These are phyloP conservation scores for Cairneyella variabilis DNA, from an alignment of 495 filamentous ascomycete genomes.

Conservation along the genomic window DNA sequence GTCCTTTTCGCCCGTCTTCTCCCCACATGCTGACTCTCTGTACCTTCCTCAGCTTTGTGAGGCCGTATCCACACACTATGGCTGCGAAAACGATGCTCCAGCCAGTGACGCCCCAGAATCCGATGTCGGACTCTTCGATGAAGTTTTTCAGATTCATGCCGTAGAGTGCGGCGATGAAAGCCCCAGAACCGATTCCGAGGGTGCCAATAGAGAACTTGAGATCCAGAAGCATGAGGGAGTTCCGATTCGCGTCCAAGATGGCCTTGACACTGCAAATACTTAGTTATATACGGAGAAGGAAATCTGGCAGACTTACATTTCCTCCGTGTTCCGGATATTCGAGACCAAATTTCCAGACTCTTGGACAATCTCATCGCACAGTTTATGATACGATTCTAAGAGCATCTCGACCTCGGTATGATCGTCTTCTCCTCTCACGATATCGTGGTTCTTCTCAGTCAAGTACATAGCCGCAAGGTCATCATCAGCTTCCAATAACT, in stretches of 20 bases:
- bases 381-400: slow-evolving; percentile 94
- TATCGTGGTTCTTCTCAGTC: slow-evolving; percentile 75
- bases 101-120: slow-evolving; percentile 71
- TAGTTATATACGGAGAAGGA: background rate
- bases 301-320: slow-evolving; percentile 64
- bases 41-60: slow-evolving; percentile 77
- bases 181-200: slow-evolving; percentile 84
- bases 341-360: slow-evolving; percentile 87
- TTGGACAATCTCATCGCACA: slow-evolving; percentile 97
- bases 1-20: slow-evolving; percentile 20
- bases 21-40: slow-evolving; percentile 84
- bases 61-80: slow-evolving; percentile 73
- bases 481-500: slow-evolving; percentile 95
- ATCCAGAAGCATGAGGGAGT: slow-evolving; percentile 96
- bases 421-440: slow-evolving; percentile 73
- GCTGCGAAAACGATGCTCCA: slow-evolving; percentile 69
- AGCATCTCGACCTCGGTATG: slow-evolving; percentile 97
- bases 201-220: slow-evolving; percentile 96
- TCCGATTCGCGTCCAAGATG: slow-evolving; percentile 96
- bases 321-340: slow-evolving; percentile 96
- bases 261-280: slow-evolving; percentile 72
- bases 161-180: slow-evolving; percentile 93
- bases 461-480: slow-evolving; percentile 95
- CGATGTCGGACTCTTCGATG: slow-evolving; percentile 91
- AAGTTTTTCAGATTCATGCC: slow-evolving; percentile 99